Evolutionary conservation across 768 basidiomycete species (phyloP).

Genomic region (Erythrobasidium yunnanense): DNA sequence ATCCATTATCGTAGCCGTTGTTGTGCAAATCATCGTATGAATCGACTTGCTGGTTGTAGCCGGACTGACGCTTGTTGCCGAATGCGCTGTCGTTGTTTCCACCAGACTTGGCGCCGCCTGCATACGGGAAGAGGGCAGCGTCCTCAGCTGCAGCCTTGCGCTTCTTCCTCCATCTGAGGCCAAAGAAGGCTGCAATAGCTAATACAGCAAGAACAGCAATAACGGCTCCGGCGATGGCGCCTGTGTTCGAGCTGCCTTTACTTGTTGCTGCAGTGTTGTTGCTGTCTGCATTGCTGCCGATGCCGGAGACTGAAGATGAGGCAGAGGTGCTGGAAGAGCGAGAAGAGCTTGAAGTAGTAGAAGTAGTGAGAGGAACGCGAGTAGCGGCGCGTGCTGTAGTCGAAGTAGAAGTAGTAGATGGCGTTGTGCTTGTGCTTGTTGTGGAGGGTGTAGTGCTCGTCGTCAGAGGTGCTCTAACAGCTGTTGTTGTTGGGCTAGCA

Average conservation of each 20-base stretch:
- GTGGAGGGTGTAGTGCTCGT: background rate
- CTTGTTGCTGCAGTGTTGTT: background rate
- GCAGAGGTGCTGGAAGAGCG: background rate
- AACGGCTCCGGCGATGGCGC: constrained; percentile 14
- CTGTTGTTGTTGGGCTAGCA: no score
- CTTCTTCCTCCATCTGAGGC: constrained; percentile 6
- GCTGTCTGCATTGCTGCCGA: background rate
- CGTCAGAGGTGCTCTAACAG: background rate
- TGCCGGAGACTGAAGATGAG: background rate
- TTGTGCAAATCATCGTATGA: constrained; percentile 8
- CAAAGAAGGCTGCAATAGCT: constrained; percentile 13
- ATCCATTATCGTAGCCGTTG: background rate
- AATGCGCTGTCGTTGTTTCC: background rate
- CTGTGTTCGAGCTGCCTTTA: background rate
- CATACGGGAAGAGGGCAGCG: constrained; percentile 3
- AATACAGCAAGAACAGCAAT: constrained; percentile 9
- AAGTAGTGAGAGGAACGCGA: background rate
- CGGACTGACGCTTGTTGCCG: background rate
- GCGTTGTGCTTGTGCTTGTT: background rate
- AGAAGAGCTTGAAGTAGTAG: background rate
- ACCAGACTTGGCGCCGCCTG: background rate
- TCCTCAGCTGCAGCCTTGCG: background rate
- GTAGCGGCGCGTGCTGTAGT: background rate
- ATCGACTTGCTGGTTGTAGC: constrained; percentile 22
- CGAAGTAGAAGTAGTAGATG: background rate